These are phyloP conservation scores for Wickerhamomyces pijperi DNA, from an alignment of 805 yeast genomes.

Conservation along the genomic window DNA sequence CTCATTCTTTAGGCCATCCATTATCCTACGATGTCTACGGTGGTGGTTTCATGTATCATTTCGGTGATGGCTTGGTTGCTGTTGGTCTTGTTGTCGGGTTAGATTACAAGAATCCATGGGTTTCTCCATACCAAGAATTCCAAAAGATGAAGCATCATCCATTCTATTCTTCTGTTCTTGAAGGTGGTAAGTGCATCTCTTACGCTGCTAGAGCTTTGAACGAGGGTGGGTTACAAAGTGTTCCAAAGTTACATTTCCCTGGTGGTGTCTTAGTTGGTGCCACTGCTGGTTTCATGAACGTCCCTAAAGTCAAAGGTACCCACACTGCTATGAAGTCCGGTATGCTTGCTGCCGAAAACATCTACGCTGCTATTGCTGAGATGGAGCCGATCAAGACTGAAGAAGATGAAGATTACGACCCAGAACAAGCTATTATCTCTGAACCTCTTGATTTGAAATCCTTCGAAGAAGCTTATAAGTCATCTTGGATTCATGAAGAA, in stretches of 20 bases:
- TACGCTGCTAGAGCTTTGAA: conserved; percentile 95
- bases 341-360: conserved; percentile 84
- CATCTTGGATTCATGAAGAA: conserved; percentile 84
- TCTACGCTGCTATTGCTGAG: conserved; percentile 42
- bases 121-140: conserved; percentile 93
- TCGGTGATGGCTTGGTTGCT: conserved; percentile 84
- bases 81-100: conserved; percentile 93
- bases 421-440: conserved; percentile 27
- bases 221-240: conserved; percentile 93
- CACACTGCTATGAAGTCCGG: conserved; percentile 97
- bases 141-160: conserved; percentile 93
- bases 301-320: conserved; percentile 94
- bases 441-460: conserved; percentile 35
- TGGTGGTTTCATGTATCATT: conserved; percentile 96
- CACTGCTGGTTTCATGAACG: conserved; percentile 93
- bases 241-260: conserved; percentile 85
- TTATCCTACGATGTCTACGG: conserved; percentile 68
- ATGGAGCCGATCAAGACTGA: conserved; percentile 29
- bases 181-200: conserved; percentile 86
- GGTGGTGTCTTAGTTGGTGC: conserved; percentile 96
- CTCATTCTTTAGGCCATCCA: conserved; percentile 89
- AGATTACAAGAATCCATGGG: conserved; percentile 89
- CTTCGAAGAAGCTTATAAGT: conserved; percentile 54
- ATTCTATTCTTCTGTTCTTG: conserved; percentile 57
- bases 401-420: conserved; percentile 30